Percentiles rank a stretch among this genome's conserved stretches.
phyloP scores from a whole-genome alignment of 1,139 yeast species.

The Scheffersomyces illinoinensis region DNA sequence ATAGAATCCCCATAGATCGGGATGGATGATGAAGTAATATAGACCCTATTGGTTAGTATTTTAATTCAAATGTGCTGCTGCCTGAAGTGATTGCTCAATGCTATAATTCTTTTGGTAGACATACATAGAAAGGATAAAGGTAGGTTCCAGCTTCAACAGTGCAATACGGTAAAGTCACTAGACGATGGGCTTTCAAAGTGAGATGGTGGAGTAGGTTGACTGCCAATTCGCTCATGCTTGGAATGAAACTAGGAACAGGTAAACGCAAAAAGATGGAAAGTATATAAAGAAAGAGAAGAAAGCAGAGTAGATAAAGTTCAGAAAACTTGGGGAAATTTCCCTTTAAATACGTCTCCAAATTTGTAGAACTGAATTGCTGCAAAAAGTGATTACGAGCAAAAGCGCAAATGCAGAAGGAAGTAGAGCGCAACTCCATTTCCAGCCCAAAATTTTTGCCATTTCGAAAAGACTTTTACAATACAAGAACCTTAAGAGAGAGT shows the following conservation, averaged over 20 bases:
- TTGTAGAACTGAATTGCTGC: not conserved
- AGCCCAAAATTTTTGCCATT: not conserved
- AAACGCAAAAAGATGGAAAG: no score
- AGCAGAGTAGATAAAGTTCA: no score
- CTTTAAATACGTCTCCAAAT: not conserved
- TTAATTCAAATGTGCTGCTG: conserved; percentile 9
- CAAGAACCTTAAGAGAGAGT: no score
- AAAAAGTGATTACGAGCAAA: not conserved
- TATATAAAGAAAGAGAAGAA: not conserved
- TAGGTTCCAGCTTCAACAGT: conserved; percentile 23
- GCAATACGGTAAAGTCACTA: conserved; percentile 12
- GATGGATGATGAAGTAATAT: conserved; percentile 42
- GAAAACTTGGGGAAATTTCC: not conserved
- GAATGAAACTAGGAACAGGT: not conserved
- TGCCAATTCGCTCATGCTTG: not conserved
- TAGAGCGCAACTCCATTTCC: not conserved
- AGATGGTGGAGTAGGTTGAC: not conserved
- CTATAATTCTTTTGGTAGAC: conserved; percentile 7
- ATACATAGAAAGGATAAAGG: conserved; percentile 28
- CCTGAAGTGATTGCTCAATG: not conserved
- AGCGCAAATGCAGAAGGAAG: not conserved
- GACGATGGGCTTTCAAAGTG: not conserved
- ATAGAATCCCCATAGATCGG: conserved; percentile 54
- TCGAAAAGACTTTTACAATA: no score
- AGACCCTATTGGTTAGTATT: conserved; percentile 34